Conservation (phyloP, 495 filamentous ascomycete genomes). For the Pyrenula aspistea region DNA sequence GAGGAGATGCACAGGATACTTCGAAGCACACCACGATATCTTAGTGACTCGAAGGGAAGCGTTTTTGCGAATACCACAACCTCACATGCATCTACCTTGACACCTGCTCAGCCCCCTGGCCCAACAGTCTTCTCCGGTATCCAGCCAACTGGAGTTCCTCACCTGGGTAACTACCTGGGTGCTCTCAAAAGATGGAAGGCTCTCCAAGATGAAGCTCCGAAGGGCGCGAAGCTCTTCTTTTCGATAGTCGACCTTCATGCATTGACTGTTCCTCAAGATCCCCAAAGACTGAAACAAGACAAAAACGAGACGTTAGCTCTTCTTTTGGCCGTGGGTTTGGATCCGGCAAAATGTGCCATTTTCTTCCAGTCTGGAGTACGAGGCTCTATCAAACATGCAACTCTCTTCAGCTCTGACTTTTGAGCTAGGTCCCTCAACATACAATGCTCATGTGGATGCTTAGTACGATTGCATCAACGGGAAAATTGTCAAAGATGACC, state of each 20-base stretch:
- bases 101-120: background rate
- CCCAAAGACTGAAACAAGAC: slow-evolving; percentile 41
- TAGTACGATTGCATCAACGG: slow-evolving; percentile 77
- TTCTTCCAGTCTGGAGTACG: slow-evolving; percentile 71
- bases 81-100: too few species aligned
- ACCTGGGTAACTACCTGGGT: slow-evolving; percentile 91
- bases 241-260: slow-evolving; percentile 89
- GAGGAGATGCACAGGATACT: background rate
- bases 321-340: slow-evolving; percentile 72
- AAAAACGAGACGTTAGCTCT: slow-evolving; percentile 66
- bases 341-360: slow-evolving; percentile 61
- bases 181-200: slow-evolving; percentile 78
- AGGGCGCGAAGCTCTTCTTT: slow-evolving; percentile 54
- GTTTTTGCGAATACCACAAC: too few species aligned
- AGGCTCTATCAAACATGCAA: background rate
- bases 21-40: background rate
- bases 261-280: slow-evolving; percentile 63
- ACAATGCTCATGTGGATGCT: slow-evolving; percentile 93
- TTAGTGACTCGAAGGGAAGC: background rate
- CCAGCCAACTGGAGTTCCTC: slow-evolving; percentile 91
- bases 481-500: slow-evolving; percentile 87
- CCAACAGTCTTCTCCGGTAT: slow-evolving; percentile 77
- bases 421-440: slow-evolving; percentile 56
- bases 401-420: slow-evolving; percentile 6
- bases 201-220: slow-evolving; percentile 51